phyloP scores from a whole-genome alignment of 257 asterid genomes.

The Solanum acaule region DNA sequence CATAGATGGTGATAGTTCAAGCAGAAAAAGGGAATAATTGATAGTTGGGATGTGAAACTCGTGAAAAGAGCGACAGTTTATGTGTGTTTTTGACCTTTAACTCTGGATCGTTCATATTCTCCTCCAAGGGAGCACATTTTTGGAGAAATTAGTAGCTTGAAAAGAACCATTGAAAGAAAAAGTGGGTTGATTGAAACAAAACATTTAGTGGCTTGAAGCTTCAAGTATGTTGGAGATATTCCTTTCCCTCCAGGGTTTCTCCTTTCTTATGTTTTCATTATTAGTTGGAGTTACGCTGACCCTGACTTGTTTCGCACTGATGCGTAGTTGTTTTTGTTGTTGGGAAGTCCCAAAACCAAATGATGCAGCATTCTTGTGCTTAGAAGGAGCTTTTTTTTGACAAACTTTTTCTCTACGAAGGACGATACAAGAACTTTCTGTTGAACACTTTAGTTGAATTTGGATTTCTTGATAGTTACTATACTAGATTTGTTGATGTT shows the following conservation, averaged over 20 bases:
- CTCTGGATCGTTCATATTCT: background rate
- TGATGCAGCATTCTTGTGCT: background rate
- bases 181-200: background rate
- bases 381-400: background rate
- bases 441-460: background rate
- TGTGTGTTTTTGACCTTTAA: too few relatives aligned
- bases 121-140: background rate
- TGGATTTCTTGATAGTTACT: background rate
- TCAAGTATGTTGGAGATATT: background rate
- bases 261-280: background rate
- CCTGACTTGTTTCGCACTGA: background rate
- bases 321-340: background rate
- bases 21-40: too few relatives aligned
- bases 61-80: too few relatives aligned
- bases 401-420: background rate
- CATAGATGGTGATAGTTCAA: too few relatives aligned
- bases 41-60: too few relatives aligned
- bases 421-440: background rate
- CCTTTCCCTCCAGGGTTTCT: background rate
- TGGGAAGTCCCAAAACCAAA: background rate
- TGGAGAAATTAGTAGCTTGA: background rate
- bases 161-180: background rate
- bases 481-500: background rate
- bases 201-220: background rate
- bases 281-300: background rate